phyloP scores from a whole-genome alignment of 805 yeast genomes.

The Aciculoconidium aculeatum region DNA sequence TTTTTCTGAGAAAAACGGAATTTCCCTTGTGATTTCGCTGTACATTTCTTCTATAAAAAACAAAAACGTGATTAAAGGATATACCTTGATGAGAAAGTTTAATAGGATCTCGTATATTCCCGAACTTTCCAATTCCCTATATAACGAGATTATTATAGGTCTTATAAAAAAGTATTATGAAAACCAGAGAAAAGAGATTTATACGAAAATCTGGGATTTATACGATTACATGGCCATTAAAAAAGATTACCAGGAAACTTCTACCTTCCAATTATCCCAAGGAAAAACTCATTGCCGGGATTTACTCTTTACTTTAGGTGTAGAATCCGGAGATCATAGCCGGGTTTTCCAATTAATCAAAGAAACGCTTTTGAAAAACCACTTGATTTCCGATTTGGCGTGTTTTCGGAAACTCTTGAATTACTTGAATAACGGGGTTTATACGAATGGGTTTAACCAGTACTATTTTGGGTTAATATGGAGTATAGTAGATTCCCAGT shows the following conservation, averaged over 20 bases:
- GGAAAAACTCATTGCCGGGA: conserved; percentile 19
- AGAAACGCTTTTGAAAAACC: conserved; percentile 27
- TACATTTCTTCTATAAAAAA: conserved; percentile 19
- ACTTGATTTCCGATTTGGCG: conserved; percentile 22
- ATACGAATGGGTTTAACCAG: conserved; percentile 15
- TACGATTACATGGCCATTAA: conserved; percentile 31
- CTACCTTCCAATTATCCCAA: conserved; percentile 6
- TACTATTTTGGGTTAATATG: conserved; percentile 28
- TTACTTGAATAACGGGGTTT: conserved; percentile 24
- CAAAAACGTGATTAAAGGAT: conserved; percentile 12
- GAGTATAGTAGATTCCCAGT: conserved; percentile 31
- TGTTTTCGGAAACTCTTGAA: conserved; percentile 24
- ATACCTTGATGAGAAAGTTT: conserved; percentile 22
- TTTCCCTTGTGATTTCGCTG: conserved; percentile 38
- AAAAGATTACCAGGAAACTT: conserved; percentile 24
- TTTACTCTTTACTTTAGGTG: conserved; percentile 23
- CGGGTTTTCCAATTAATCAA: conserved; percentile 31
- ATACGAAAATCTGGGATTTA: conserved; percentile 22
- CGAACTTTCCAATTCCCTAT: conserved; percentile 25
- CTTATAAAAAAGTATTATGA: conserved; percentile 15
- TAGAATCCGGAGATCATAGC: conserved; percentile 30
- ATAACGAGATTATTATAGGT: conserved; percentile 25
- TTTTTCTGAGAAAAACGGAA: conserved; percentile 16
- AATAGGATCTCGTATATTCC: conserved; percentile 28
- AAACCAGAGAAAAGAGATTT: conserved; percentile 4